Evolutionary conservation across 345 rosid genomes (phyloP).

Genomic region (Pistacia atlantica): DNA sequence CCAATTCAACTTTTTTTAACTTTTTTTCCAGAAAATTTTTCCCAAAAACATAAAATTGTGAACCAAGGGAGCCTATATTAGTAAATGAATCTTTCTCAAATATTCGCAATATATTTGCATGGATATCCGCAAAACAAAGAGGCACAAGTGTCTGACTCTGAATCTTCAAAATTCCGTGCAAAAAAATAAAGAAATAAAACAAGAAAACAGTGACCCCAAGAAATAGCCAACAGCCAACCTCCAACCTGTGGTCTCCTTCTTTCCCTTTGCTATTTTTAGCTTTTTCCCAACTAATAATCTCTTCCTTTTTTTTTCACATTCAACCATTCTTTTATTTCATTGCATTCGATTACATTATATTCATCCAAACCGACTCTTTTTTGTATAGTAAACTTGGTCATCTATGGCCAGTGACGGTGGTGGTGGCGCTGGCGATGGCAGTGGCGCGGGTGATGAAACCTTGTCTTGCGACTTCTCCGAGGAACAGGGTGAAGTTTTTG

Average conservation of each 20-base stretch:
- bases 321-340: not conserved
- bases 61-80: no score
- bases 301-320: not conserved
- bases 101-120: not conserved
- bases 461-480: slow-evolving; percentile 34
- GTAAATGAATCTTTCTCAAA: not conserved
- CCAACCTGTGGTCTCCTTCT: not conserved
- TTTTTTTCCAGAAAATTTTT: no score
- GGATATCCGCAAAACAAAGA: not conserved
- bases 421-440: not conserved
- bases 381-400: not conserved
- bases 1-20: no score
- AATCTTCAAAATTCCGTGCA: not conserved
- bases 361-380: not conserved
- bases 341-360: no score
- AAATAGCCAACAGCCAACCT: not conserved
- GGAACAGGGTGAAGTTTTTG: slow-evolving; percentile 60
- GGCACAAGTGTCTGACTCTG: not conserved
- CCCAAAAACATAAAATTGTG: no score
- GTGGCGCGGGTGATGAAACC: slow-evolving; percentile 14
- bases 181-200: not conserved
- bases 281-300: not conserved
- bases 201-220: not conserved
- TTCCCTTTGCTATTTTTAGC: not conserved
- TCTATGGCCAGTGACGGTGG: slow-evolving; percentile 18